These are phyloP conservation scores for Hypocrella siamensis DNA, from an alignment of 2,329 filamentous ascomycete species.

Conservation along the genomic window DNA sequence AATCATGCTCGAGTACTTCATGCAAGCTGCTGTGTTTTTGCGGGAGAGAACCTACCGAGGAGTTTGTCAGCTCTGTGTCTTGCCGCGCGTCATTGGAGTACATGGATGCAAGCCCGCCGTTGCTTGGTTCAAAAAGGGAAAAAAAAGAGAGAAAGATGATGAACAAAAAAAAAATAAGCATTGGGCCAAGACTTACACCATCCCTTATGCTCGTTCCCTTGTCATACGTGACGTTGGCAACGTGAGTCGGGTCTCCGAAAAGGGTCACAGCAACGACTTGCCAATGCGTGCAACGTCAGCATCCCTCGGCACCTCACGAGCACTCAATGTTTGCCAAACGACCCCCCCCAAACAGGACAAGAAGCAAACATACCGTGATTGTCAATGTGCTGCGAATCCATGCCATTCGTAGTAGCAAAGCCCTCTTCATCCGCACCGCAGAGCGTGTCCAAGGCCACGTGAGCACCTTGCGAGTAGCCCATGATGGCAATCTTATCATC, in stretches of 20 bases:
- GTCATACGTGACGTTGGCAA: conserved; percentile 18
- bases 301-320: not conserved
- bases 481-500: conserved; percentile 23
- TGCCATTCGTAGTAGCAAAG: conserved; percentile 12
- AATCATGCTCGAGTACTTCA: conserved; percentile 18
- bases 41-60: conserved; percentile 19
- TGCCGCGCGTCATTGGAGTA: not conserved
- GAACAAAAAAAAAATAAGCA: not conserved
- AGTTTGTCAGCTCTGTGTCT: not conserved
- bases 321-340: not conserved
- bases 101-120: too few relatives aligned
- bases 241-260: conserved; percentile 25
- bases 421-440: conserved; percentile 17
- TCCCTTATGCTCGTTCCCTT: conserved; percentile 19
- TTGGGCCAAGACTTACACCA: conserved; percentile 16
- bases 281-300: too few relatives aligned
- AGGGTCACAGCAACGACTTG: conserved; percentile 23
- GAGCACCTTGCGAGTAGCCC: conserved; percentile 27
- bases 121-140: not conserved
- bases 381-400: conserved; percentile 13
- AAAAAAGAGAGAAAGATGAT: not conserved
- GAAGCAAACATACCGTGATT: conserved; percentile 15
- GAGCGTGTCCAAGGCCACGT: conserved; percentile 19
- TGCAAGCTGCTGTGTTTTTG: conserved; percentile 17
- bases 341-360: too few relatives aligned